Percentiles rank a stretch among this genome's conserved stretches.
Conservation (phyloP, 176 grass and related monocot species). For the Juncus inflexus region DNA sequence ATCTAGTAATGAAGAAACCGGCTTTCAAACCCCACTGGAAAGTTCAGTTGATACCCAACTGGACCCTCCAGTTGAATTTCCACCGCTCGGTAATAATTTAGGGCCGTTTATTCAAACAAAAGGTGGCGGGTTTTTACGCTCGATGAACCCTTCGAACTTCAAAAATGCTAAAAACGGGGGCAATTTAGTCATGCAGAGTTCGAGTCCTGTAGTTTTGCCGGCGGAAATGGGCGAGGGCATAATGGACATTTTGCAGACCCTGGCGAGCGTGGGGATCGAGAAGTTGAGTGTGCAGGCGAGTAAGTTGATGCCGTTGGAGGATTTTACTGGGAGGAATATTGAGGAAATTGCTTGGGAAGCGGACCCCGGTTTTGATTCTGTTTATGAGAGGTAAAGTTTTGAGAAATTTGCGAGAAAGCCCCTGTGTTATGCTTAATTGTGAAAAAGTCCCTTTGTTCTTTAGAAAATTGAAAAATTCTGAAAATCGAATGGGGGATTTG, state of each 20-base stretch:
- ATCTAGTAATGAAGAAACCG: constrained; percentile 29
- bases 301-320: constrained; percentile 94
- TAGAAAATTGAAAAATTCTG: no score
- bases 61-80: constrained; percentile 56
- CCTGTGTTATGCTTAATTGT: no score
- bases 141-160: constrained; percentile 71
- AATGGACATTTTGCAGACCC: constrained; percentile 82
- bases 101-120: constrained; percentile 86
- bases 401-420: no score
- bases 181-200: constrained; percentile 89
- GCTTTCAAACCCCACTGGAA: constrained; percentile 68
- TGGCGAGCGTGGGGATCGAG: constrained; percentile 90
- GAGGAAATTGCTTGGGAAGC: constrained; percentile 81
- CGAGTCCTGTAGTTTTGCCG: constrained; percentile 82
- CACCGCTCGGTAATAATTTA: constrained; percentile 59
- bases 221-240: constrained; percentile 96
- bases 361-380: constrained; percentile 46
- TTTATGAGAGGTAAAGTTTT: constrained; percentile 39
- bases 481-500: no score
- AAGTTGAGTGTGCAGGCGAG: constrained; percentile 86
- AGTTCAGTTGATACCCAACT: constrained; percentile 48
- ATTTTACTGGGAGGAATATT: constrained; percentile 89
- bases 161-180: constrained; percentile 80
- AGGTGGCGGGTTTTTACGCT: constrained; percentile 78
- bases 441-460: no score